Evolutionary conservation across 2,329 filamentous ascomycete species (phyloP), one percentile per base, ranked within the genome.

Genomic region (Coniella lustricola): DNA sequence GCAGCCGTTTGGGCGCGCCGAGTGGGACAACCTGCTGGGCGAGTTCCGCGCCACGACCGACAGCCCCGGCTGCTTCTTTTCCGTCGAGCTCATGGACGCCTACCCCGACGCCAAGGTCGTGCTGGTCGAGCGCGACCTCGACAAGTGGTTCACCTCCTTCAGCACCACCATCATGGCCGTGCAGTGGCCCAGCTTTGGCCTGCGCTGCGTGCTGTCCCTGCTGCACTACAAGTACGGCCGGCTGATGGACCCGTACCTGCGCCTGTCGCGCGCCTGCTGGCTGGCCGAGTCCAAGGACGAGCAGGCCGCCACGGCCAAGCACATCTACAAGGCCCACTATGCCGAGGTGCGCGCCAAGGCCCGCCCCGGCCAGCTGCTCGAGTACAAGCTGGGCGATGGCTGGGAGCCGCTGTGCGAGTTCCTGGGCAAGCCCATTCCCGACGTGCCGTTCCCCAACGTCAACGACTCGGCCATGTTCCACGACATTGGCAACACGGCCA

Each of bases 51-150:
- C 42, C 14, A 49, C 47, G 2, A 52, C 50, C 3, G 50, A 52
- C 34, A 43, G 46, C 46, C 46, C 48, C 3, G 50, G 42, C 3
- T 52, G 46, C 34, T 52, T 52, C 39, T 52, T 52, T 21, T 38
- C 50, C 16, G 39, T 52, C 8, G 69, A 72, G 46, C 55, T 74
- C 31, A 55, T 72, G 51, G 62, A 66, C 20, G 50, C 71, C 17
- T 73, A 72, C 52, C 71, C 71, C 0, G 62, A 72, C 21, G 70
- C 70, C 18, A 66, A 64, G 44, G 67, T 73, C 18, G 64, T 74
- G 18, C 63, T 63, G 52, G 64, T 65, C 4, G 57, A 57, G 5
- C 59, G 63, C 17, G 61, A 64, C 51, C 56, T 59, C 12, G 57
- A 60, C 17, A 55, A 54, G 41, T 65, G 63, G 63, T 60, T 56